Conservation (phyloP, 176 grass and related monocot species). For the Thinopyrum elongatum region DNA sequence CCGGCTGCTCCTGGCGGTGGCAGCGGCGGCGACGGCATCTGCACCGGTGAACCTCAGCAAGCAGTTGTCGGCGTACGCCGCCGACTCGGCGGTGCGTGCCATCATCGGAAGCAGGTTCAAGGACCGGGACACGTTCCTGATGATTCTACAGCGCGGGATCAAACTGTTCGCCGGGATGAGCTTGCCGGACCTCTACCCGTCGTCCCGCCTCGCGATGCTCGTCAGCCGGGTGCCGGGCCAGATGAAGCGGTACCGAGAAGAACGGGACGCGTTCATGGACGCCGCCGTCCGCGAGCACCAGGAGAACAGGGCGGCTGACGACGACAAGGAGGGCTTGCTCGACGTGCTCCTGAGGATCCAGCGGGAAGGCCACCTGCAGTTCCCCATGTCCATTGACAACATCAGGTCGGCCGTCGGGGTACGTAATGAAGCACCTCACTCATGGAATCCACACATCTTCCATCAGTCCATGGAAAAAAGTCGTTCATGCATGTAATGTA, state of each 20-base stretch:
- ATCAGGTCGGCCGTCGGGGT: constrained; percentile 29
- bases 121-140: neutral
- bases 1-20: neutral
- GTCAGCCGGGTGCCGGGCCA: neutral
- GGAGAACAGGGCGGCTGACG: neutral
- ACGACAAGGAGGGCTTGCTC: constrained; percentile 36
- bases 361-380: constrained; percentile 8
- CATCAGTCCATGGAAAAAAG: neutral
- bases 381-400: constrained; percentile 28
- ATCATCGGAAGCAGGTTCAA: constrained; percentile 12
- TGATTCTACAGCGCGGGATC: neutral
- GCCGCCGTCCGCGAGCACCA: constrained; percentile 13
- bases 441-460: neutral
- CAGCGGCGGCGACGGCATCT: neutral
- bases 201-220: neutral
- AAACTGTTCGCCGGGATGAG: neutral
- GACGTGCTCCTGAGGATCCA: constrained; percentile 33
- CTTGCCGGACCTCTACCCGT: neutral
- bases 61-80: neutral
- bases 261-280: neutral
- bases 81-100: neutral
- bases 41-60: neutral
- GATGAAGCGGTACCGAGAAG: constrained; percentile 1
- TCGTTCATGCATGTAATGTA: neutral
- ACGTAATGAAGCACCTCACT: neutral